Percentiles rank a stretch among this genome's conserved stretches.
These are phyloP conservation scores for Rugonectria rugulosa DNA, from an alignment of 2,329 filamentous ascomycete genomes.

Conservation along the genomic window DNA sequence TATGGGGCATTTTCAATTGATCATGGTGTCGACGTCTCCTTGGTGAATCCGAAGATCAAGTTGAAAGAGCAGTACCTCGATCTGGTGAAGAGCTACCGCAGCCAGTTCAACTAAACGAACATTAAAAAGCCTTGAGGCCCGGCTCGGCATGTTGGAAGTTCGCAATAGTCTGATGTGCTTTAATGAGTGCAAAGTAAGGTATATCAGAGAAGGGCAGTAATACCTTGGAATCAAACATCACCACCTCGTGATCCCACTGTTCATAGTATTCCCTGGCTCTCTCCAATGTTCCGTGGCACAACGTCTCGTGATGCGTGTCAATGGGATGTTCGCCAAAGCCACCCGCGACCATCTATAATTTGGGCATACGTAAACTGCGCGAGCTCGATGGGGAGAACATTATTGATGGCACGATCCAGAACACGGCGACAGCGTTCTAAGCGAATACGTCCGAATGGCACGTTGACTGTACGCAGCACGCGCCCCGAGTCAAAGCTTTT, in stretches of 20 bases:
- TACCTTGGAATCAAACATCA: conserved; percentile 24
- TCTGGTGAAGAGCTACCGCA: conserved; percentile 18
- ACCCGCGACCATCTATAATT: conserved; percentile 23
- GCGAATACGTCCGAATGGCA: background rate
- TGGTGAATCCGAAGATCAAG: conserved; percentile 16
- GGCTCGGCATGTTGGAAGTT: background rate
- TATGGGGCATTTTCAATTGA: conserved; percentile 15
- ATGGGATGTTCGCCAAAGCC: conserved; percentile 27
- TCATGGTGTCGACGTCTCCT: conserved; percentile 15
- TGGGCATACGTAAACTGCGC: conserved; percentile 26
- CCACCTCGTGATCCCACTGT: conserved; percentile 6
- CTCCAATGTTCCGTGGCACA: conserved; percentile 15
- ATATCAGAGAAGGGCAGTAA: background rate
- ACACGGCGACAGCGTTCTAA: background rate
- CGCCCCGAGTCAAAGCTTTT: conserved; percentile 5
- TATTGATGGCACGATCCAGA: conserved; percentile 4
- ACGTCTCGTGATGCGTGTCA: conserved; percentile 20
- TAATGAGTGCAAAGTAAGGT: background rate
- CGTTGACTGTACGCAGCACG: background rate
- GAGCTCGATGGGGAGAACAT: conserved; percentile 8
- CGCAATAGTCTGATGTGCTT: background rate
- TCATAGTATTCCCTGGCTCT: background rate
- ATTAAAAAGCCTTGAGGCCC: conserved; percentile 2
- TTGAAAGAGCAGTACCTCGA: conserved; percentile 12
- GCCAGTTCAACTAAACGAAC: conserved; percentile 10